These are phyloP conservation scores for Sambucus nigra DNA, from an alignment of 129 eudicot species.

Conservation along the genomic window DNA sequence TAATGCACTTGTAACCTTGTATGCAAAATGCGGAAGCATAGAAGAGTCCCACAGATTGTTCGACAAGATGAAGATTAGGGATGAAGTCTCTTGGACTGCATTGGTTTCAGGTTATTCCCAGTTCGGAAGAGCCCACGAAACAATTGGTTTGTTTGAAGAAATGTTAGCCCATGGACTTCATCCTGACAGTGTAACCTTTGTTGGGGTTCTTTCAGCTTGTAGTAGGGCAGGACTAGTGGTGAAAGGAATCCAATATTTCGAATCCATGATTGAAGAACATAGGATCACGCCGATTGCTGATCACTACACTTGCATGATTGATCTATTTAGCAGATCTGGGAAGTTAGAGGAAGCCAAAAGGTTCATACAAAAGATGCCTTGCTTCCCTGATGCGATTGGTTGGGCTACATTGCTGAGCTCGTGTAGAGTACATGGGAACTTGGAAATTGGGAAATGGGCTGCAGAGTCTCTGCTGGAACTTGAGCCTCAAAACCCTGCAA, in stretches of 20 bases:
- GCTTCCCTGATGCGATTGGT: conserved; percentile 58
- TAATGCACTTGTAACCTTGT: conserved; percentile 73
- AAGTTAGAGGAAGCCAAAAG: conserved; percentile 51
- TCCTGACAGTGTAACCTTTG: conserved; percentile 61
- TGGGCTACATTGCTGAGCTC: conserved; percentile 86
- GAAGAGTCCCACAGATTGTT: conserved; percentile 60
- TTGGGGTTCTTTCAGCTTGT: conserved; percentile 74
- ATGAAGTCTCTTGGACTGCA: conserved; percentile 85
- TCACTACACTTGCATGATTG: conserved; percentile 93
- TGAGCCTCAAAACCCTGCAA: conserved; percentile 82
- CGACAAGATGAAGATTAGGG: conserved; percentile 51
- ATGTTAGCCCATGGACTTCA: conserved; percentile 58
- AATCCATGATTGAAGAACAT: conserved; percentile 51
- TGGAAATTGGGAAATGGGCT: conserved; percentile 84
- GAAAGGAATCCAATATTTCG: conserved; percentile 51
- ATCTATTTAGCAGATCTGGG: conserved; percentile 78
- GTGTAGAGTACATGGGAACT: conserved; percentile 52
- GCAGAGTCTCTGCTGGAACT: conserved; percentile 64
- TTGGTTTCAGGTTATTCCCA: conserved; percentile 73
- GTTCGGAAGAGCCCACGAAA: conserved; percentile 77
- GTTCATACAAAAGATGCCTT: conserved; percentile 72
- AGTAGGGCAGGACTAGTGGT: conserved; percentile 75
- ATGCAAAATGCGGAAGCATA: conserved; percentile 79
- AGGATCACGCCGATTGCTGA: conserved; percentile 55
- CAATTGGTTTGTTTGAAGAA: conserved; percentile 53